These are phyloP conservation scores for Penicillium dipodomyicola DNA, from an alignment of 495 filamentous ascomycete genomes.

Conservation along the genomic window DNA sequence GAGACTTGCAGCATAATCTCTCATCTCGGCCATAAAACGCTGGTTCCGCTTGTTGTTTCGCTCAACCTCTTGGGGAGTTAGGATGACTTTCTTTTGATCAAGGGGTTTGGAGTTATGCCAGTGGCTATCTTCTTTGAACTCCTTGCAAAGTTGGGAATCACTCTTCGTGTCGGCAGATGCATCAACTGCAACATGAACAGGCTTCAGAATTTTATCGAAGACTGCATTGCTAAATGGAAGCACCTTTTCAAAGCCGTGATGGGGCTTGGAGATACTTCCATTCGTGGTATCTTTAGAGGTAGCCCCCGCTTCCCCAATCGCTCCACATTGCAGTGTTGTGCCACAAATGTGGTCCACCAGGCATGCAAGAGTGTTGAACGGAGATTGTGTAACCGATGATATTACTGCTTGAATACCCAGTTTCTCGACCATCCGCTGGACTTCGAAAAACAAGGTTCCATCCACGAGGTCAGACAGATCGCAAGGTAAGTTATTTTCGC, in stretches of 20 bases:
- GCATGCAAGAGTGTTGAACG: slow-evolving; percentile 1
- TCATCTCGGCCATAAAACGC: slow-evolving; percentile 43
- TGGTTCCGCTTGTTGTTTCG: slow-evolving; percentile 21
- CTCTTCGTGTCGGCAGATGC: slow-evolving; percentile 11
- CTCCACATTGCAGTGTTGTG: neutral
- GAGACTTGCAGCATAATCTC: slow-evolving; percentile 66
- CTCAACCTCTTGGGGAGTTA: slow-evolving; percentile 8
- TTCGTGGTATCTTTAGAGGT: too few relatives aligned
- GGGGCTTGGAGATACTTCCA: neutral
- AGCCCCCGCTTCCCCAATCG: too few relatives aligned
- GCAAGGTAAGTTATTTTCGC: slow-evolving; percentile 23
- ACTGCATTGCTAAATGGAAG: slow-evolving; percentile 23
- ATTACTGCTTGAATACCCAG: neutral
- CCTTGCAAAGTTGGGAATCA: slow-evolving; percentile 15
- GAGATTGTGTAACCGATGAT: neutral
- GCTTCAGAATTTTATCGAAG: slow-evolving; percentile 56
- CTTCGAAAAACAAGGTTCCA: slow-evolving; percentile 53
- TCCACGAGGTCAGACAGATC: slow-evolving; percentile 65
- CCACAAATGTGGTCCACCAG: neutral
- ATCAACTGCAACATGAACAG: slow-evolving; percentile 47
- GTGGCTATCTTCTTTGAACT: slow-evolving; percentile 60
- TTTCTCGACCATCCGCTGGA: slow-evolving; percentile 1
- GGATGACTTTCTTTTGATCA: slow-evolving; percentile 33
- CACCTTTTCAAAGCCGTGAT: neutral
- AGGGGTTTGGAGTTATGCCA: slow-evolving; percentile 63